Evolutionary conservation across 495 filamentous ascomycete species (phyloP).

Genomic region (Elasticomyces elasticus): DNA sequence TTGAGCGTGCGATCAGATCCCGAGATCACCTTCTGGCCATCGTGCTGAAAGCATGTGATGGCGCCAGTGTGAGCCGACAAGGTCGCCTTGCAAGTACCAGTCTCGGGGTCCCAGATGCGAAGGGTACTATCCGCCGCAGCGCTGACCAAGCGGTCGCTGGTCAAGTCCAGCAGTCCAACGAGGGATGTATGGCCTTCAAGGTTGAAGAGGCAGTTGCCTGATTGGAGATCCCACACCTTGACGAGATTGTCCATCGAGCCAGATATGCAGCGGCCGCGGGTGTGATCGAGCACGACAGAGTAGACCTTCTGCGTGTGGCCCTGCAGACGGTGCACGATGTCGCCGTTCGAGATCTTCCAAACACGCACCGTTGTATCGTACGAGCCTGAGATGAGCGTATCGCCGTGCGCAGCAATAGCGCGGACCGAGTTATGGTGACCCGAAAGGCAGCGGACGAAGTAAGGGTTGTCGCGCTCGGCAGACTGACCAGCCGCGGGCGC

Average conservation of each 20-base stretch:
- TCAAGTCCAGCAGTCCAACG: constrained; percentile 81
- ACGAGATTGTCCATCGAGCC: constrained; percentile 97
- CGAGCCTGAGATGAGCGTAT: constrained; percentile 96
- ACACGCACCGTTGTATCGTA: constrained; percentile 95
- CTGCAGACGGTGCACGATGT: constrained; percentile 73
- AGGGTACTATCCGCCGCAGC: constrained; percentile 93
- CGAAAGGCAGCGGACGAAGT: constrained; percentile 76
- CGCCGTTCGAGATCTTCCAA: constrained; percentile 94
- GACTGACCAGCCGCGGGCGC: constrained; percentile 64
- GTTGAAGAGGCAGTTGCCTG: constrained; percentile 73
- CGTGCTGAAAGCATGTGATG: constrained; percentile 98
- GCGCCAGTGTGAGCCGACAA: constrained; percentile 90
- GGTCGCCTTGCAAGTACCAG: constrained; percentile 78
- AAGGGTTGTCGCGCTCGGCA: constrained; percentile 80
- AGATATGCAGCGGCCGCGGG: constrained; percentile 90
- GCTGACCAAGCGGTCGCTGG: constrained; percentile 79
- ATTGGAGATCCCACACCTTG: constrained; percentile 96
- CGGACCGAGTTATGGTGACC: constrained; percentile 95
- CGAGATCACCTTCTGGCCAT: constrained; percentile 91
- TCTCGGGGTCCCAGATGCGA: constrained; percentile 94
- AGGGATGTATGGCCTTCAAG: constrained; percentile 91
- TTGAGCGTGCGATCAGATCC: constrained; percentile 93
- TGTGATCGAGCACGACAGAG: constrained; percentile 87
- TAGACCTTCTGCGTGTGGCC: constrained; percentile 94
- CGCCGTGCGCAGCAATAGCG: constrained; percentile 89